Evolutionary conservation across 192 early-diverging fungal genomes (phyloP).

Genomic region (Rhizoclosmatium globosum): DNA sequence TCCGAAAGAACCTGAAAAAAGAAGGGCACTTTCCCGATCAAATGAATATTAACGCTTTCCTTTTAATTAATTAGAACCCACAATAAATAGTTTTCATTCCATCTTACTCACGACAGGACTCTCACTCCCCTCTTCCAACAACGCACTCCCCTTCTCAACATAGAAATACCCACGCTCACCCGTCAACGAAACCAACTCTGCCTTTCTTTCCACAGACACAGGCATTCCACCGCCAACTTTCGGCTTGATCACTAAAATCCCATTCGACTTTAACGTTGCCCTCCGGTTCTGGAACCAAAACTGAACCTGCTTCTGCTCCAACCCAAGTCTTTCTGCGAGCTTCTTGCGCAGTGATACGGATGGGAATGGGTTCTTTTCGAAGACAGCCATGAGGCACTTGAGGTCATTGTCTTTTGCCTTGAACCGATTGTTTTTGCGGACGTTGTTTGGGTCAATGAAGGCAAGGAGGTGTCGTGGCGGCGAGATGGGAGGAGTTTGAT

Average conservation of each 20-base stretch:
- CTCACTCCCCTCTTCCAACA: not conserved
- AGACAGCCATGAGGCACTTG: not conserved
- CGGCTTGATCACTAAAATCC: constrained; percentile 28
- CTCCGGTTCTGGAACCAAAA: constrained; percentile 35
- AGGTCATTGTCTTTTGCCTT: constrained; percentile 13
- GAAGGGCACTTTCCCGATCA: not conserved
- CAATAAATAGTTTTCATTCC: not conserved
- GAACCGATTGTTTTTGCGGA: not conserved
- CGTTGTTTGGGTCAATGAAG: too few species aligned
- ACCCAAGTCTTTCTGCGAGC: not conserved
- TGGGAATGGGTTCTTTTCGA: constrained; percentile 34
- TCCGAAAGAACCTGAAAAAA: not conserved
- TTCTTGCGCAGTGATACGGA: not conserved
- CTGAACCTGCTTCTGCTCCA: constrained; percentile 24
- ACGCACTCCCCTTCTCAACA: not conserved
- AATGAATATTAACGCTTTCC: too few species aligned
- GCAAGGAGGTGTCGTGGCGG: too few species aligned
- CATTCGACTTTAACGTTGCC: constrained; percentile 11
- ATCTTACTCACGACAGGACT: not conserved
- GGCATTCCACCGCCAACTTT: not conserved
- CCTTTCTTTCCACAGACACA: not conserved
- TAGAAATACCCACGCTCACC: not conserved
- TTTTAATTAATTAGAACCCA: too few species aligned
- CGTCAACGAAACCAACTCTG: not conserved
- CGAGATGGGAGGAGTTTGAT: too few species aligned